Conservation (phyloP, 306 rosid species). For the Herpetospermum pedunculosum region DNA sequence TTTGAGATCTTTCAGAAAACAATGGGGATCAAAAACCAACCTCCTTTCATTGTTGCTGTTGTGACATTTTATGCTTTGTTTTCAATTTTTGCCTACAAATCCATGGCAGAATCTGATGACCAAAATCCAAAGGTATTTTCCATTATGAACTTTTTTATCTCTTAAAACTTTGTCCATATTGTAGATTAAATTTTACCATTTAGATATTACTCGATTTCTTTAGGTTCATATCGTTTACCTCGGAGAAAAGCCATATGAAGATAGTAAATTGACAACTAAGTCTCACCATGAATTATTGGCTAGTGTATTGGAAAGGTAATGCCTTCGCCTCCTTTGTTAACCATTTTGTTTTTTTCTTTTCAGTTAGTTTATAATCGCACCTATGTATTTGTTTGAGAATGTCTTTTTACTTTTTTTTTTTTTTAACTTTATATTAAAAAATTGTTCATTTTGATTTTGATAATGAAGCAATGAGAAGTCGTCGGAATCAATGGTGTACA, state of each 20-base stretch:
- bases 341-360: too few relatives aligned
- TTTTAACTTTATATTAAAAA: too few relatives aligned
- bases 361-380: too few relatives aligned
- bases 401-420: too few relatives aligned
- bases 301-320: constrained; percentile 66
- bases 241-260: constrained; percentile 40
- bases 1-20: not conserved
- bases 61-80: not conserved
- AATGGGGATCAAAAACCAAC: not conserved
- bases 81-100: not conserved
- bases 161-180: not conserved
- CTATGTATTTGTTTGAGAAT: too few relatives aligned
- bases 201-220: not conserved
- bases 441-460: constrained; percentile 5
- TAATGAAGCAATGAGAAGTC: constrained; percentile 69
- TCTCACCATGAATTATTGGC: constrained; percentile 43
- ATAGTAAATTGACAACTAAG: constrained; percentile 32
- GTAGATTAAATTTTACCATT: not conserved
- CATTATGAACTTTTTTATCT: too few relatives aligned
- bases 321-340: too few relatives aligned
- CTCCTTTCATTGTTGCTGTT: not conserved
- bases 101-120: not conserved
- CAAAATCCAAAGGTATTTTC: too few relatives aligned
- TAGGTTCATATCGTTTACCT: constrained; percentile 68
- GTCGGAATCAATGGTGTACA: constrained; percentile 45